Evolutionary conservation across 345 rosid genomes (phyloP), one percentile per base, ranked within the genome.

Genomic region (Euphorbia lathyris): DNA sequence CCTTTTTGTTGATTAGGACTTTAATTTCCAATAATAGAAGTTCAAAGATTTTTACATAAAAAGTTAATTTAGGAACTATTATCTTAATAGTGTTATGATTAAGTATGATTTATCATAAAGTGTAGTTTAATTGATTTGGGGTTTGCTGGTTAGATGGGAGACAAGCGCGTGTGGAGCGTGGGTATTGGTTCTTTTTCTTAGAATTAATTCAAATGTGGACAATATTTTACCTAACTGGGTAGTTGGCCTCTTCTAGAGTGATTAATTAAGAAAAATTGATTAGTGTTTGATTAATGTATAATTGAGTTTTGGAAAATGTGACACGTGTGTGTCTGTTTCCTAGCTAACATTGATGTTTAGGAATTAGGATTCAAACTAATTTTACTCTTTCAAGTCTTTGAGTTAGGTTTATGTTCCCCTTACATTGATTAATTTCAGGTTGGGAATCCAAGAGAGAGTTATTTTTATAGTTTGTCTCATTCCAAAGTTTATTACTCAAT

Each of bases 141-240:
- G 4, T 17, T 36, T 48, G 70, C 26, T 68, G 56, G 70, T 20
- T 25, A 17, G 9, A 19, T 53, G 63, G 66, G 74, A 34, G 70
- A 69, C 70, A 65, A 32, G 61, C 6, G 53, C 66, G 61, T 67
- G 52, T n/a, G 61, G 65, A 12, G 74, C 52, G 74, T 67, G 53
- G 38, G 5, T 12, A 1, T 32, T 6, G 59, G n/a, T n/a, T n/a
- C n/a, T 34, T 34, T 34, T 34, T 34, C 38, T 34, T 34, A 12
- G 29, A 29, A 7, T 22, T 7, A 40, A 3, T 30, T 34, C 14
- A 1, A 22, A 25, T 12, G 9, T 26, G 11, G 34, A 50, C 67
- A 58, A 58, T 57, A 26, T 63, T 20, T 51, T 64, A 76, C 84
- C 84, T 60, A 74, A 74, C 76, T 56, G 69, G 69, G 8, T 20